Evolutionary conservation across 2,329 filamentous ascomycete genomes (phyloP).

Genomic region (Alternaria incomplexa): DNA sequence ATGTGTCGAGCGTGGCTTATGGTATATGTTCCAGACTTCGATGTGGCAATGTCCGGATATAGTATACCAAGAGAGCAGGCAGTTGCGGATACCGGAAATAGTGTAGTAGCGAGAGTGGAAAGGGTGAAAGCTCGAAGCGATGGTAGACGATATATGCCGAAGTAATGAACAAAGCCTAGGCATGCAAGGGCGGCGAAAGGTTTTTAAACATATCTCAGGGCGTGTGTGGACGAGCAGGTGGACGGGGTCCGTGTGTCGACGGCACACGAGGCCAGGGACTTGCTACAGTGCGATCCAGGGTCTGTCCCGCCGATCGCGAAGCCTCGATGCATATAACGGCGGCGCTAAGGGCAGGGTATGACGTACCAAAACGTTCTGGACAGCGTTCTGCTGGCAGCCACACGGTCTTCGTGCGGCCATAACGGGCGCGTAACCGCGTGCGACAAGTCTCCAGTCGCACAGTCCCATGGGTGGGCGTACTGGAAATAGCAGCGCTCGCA

Average conservation of each 20-base stretch:
- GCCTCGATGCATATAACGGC: constrained; percentile 32
- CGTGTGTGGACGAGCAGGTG: constrained; percentile 26
- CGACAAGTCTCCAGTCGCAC: constrained; percentile 6
- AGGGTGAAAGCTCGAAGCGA: background rate
- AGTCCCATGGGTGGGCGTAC: constrained; percentile 1
- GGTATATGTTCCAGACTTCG: constrained; percentile 8
- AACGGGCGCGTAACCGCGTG: constrained; percentile 16
- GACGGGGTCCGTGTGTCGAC: constrained; percentile 19
- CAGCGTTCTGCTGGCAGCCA: constrained; percentile 15
- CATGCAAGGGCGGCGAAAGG: constrained; percentile 17
- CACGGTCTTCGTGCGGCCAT: constrained; percentile 8
- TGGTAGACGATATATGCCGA: constrained; percentile 5
- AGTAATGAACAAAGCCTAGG: background rate
- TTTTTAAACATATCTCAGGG: constrained; percentile 18
- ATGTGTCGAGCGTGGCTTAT: background rate
- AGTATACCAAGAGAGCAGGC: background rate
- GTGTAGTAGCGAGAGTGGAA: background rate
- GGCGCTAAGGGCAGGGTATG: constrained; percentile 27
- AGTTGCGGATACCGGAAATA: background rate
- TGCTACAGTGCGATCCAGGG: constrained; percentile 15
- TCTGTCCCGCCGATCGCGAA: constrained; percentile 29
- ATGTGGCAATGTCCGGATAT: constrained; percentile 12
- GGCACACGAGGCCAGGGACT: constrained; percentile 6
- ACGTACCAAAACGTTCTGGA: constrained; percentile 27
- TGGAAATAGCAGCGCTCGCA: constrained; percentile 16